Percentiles rank a stretch among this genome's conserved stretches.
These are phyloP conservation scores for Trichoderma guizhouense DNA, from an alignment of 2,329 filamentous ascomycete genomes.

Conservation along the genomic window DNA sequence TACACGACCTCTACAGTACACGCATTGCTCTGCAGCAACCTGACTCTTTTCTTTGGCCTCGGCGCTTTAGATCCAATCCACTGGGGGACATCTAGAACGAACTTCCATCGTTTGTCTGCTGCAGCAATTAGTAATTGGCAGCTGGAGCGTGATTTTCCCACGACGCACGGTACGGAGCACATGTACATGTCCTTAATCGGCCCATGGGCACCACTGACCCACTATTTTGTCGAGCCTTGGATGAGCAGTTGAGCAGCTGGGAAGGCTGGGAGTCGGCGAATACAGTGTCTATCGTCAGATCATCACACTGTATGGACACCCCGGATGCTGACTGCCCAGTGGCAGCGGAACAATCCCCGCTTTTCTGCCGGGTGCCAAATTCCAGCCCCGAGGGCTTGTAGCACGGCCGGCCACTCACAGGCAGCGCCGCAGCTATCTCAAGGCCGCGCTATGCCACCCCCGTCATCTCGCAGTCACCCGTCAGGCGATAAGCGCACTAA, in stretches of 20 bases:
- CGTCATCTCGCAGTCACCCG: neutral
- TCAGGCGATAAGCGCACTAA: neutral
- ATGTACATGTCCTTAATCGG: conserved; percentile 11
- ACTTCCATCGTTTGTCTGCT: neutral
- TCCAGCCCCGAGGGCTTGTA: neutral
- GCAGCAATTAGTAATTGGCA: neutral
- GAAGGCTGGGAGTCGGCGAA: conserved; percentile 5
- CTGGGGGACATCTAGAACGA: neutral
- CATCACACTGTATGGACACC: neutral
- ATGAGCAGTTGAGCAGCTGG: neutral
- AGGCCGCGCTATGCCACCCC: neutral
- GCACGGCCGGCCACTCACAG: neutral
- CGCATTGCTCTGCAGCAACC: neutral
- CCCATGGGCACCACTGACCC: neutral
- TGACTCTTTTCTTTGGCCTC: too few species aligned
- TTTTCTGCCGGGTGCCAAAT: conserved; percentile 10
- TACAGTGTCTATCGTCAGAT: neutral
- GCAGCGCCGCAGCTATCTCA: neutral
- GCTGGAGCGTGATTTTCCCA: neutral
- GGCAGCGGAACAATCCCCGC: neutral
- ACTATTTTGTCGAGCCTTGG: neutral
- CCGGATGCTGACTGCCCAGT: conserved; percentile 3
- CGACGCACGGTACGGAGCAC: neutral
- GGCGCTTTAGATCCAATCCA: too few species aligned
- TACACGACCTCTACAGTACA: neutral